These are phyloP conservation scores for Meyerozyma smithsonii DNA, from an alignment of 1,139 yeast genomes.

Conservation along the genomic window DNA sequence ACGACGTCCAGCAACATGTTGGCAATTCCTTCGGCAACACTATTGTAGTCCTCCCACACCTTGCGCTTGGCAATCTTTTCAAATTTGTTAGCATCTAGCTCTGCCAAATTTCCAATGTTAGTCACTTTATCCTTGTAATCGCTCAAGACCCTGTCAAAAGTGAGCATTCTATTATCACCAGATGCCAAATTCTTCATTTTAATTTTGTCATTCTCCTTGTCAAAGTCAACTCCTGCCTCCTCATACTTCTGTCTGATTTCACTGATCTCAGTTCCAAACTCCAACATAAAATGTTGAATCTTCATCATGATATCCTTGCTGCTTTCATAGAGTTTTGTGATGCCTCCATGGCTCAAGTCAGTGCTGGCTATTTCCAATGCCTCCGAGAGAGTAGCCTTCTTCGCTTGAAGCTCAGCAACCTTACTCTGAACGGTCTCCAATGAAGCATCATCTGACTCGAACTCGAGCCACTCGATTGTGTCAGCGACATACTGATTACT, in stretches of 20 bases:
- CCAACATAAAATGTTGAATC: constrained; percentile 42
- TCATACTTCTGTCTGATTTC: constrained; percentile 38
- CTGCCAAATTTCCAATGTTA: constrained; percentile 24
- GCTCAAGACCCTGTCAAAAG: constrained; percentile 30
- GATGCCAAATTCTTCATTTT: constrained; percentile 25
- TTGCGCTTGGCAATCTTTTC: constrained; percentile 26
- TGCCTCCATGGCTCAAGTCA: constrained; percentile 28
- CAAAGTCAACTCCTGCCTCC: constrained; percentile 43
- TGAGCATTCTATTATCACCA: constrained; percentile 33
- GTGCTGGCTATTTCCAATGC: constrained; percentile 22
- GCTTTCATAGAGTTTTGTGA: constrained; percentile 37
- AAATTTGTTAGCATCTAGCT: constrained; percentile 22
- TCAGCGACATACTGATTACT: constrained; percentile 34
- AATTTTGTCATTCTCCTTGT: constrained; percentile 42
- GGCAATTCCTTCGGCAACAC: constrained; percentile 28
- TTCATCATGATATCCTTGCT: constrained; percentile 35
- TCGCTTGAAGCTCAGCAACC: constrained; percentile 16
- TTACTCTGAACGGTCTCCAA: constrained; percentile 34
- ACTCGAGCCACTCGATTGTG: constrained; percentile 74
- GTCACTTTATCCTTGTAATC: constrained; percentile 32
- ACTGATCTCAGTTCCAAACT: constrained; percentile 40
- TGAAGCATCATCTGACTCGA: constrained; percentile 57
- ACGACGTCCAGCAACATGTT: constrained; percentile 30
- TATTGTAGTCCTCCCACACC: constrained; percentile 30
- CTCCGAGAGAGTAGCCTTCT: constrained; percentile 19